Evolutionary conservation across 257 asterid species (phyloP).

Genomic region (Thymus quinquecostatus): DNA sequence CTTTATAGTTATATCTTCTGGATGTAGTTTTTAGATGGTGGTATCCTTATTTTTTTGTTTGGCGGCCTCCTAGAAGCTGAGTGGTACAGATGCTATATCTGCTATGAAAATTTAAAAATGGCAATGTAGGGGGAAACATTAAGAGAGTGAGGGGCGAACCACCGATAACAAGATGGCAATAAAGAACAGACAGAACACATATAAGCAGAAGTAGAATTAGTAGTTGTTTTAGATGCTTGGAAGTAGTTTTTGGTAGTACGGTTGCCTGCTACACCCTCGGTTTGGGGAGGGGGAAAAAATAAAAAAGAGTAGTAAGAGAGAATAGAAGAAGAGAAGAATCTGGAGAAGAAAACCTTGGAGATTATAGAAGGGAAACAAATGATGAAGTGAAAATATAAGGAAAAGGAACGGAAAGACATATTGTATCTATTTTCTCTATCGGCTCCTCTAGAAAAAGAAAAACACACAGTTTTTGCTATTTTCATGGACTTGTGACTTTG

Average conservation of each 20-base stretch:
- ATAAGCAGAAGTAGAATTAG: background rate
- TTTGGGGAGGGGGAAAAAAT: background rate
- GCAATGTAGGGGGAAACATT: background rate
- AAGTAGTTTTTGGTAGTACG: background rate
- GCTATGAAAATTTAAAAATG: background rate
- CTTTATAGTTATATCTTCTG: background rate
- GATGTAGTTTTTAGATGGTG: background rate
- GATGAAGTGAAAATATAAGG: background rate
- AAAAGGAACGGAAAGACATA: background rate
- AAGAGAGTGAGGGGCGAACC: background rate
- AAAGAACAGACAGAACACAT: background rate
- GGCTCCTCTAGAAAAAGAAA: background rate
- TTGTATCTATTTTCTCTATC: background rate
- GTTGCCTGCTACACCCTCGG: background rate
- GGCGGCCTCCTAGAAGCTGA: background rate
- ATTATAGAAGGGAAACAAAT: background rate
- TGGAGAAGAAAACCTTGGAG: background rate
- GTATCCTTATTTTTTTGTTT: background rate
- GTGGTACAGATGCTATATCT: background rate
- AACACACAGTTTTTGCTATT: background rate
- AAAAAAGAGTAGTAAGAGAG: too few species aligned
- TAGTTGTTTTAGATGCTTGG: background rate
- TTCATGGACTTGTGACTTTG: conserved; percentile 11
- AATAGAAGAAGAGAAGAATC: background rate
- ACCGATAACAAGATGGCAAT: background rate